Percentiles rank a stretch among this genome's conserved stretches.
Evolutionary conservation across 2,329 filamentous ascomycete genomes (phyloP).

Genomic region (Lecanicillium sp.): DNA sequence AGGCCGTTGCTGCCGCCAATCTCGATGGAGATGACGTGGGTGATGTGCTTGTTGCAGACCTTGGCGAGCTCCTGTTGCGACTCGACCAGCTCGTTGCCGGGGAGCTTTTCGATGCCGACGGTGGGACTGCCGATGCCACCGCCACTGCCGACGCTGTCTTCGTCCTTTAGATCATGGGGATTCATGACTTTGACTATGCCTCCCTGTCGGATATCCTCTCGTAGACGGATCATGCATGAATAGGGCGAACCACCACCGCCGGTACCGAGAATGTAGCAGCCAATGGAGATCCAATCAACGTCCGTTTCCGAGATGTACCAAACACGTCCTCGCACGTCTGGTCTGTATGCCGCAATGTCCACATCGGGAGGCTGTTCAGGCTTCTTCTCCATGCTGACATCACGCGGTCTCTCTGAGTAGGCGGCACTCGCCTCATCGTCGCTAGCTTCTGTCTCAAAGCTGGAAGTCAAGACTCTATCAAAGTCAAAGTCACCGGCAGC

Average conservation of each 20-base stretch:
- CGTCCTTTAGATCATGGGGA: constrained; percentile 42
- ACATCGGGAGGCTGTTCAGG: constrained; percentile 19
- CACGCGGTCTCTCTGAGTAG: constrained; percentile 18
- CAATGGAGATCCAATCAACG: constrained; percentile 49
- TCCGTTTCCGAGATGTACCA: constrained; percentile 56
- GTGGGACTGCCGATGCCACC: constrained; percentile 55
- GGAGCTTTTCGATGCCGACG: constrained; percentile 54
- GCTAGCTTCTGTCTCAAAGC: background rate
- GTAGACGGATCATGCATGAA: constrained; percentile 43
- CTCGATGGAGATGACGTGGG: constrained; percentile 57
- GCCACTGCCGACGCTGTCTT: constrained; percentile 48
- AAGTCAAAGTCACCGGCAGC: constrained; percentile 54
- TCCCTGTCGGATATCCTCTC: constrained; percentile 44
- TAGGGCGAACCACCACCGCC: constrained; percentile 55
- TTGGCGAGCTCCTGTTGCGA: constrained; percentile 48
- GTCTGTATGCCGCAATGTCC: constrained; percentile 39
- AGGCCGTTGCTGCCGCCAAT: constrained; percentile 63
- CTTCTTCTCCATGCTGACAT: background rate
- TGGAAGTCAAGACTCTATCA: constrained; percentile 10
- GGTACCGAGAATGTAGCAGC: constrained; percentile 56
- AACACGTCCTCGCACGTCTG: constrained; percentile 41
- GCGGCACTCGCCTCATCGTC: constrained; percentile 18
- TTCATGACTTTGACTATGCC: constrained; percentile 46
- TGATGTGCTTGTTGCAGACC: constrained; percentile 39
- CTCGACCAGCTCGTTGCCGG: constrained; percentile 49